These are phyloP conservation scores for Amanita thiersii DNA, from an alignment of 768 basidiomycete genomes.

Conservation along the genomic window DNA sequence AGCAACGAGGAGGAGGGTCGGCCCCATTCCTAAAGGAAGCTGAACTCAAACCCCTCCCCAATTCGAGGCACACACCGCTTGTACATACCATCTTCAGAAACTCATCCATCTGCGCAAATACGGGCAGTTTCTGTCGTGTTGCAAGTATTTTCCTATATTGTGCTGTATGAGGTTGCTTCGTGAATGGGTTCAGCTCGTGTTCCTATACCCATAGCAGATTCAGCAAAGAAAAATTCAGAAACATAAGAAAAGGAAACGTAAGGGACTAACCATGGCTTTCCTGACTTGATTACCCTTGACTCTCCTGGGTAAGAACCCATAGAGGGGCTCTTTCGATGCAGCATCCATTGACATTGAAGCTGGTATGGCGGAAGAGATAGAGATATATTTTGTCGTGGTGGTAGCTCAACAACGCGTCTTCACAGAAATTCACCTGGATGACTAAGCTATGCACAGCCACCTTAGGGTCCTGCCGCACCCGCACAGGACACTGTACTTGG, in stretches of 20 bases:
- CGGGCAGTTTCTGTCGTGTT: constrained; percentile 81
- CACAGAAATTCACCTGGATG: too few species aligned
- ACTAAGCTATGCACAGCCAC: too few species aligned
- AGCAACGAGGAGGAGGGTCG: constrained; percentile 23
- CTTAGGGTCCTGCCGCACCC: too few species aligned
- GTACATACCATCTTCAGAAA: constrained; percentile 82
- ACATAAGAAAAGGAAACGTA: background rate
- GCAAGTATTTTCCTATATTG: constrained; percentile 86
- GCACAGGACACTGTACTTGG: too few species aligned
- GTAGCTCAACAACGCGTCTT: too few species aligned
- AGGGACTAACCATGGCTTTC: constrained; percentile 54
- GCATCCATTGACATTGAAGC: constrained; percentile 7
- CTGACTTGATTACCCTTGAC: constrained; percentile 60
- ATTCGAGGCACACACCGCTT: constrained; percentile 15
- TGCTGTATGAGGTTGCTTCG: constrained; percentile 62
- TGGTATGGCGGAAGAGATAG: background rate
- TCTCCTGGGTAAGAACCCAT: constrained; percentile 65
- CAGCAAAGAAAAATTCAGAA: background rate
- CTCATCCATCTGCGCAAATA: constrained; percentile 87
- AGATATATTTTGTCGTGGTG: background rate
- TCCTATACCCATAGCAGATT: constrained; percentile 36
- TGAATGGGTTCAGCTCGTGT: constrained; percentile 83
- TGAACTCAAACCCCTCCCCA: constrained; percentile 37
- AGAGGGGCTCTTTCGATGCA: constrained; percentile 48
- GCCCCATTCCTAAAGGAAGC: constrained; percentile 32